Base-by-base conservation (phyloP, 2,329 filamentous ascomycete species). In the Teratosphaeriaceae sp. region DNA sequence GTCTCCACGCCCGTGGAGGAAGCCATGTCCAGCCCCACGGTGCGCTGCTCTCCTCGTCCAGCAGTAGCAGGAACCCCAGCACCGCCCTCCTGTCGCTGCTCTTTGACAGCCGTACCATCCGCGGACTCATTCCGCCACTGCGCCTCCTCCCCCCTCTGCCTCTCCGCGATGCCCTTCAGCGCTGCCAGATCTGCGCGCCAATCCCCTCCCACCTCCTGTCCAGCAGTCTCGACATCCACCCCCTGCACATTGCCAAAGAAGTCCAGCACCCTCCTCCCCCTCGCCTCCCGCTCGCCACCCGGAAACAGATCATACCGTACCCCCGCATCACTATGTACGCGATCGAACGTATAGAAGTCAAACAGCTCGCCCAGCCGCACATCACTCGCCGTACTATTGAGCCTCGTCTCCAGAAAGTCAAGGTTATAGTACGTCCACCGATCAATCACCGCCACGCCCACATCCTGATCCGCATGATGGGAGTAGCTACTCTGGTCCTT, bases 201-300 rank as follows among this genome's bases (percentile, higher is more conserved):
- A 18, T 65, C 59, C 5, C 15, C 31, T 18, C 18, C 11, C 31
- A 7, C 88, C 53, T 89, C 83, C 48, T 69, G 69, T 64, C 78
- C 70, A 16, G 64, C 59, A 13, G 80, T 35, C 80, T 74, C 27
- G 3, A 97, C 80, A 66, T 97, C 92, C 3, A 98, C 89, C 54
- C 90, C 94, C 64, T 98, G 92, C 12, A 97, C 88, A 62, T 97
- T 98, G 19, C 92, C 92, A 51, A 98, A 97, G 68, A 98, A 98
- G 63, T 98, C 92, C 57, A 94, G 94, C 30, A 98, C 80, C 22
- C 92, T 75, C 31, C 89, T 80, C 54, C 84, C 79, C 42, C 89
- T 77, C 0, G 86, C 90, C 8, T 76, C 82, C 6, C 80, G 72
- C 54, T 88, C 85, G 5, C 88, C 89, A 9, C 88, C 90, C 0